A percentile compares a stretch with the other conserved stretches of the same genome.
phyloP scores from a whole-genome alignment of 2,329 filamentous ascomycete genomes.

The Xylaria sp. region DNA sequence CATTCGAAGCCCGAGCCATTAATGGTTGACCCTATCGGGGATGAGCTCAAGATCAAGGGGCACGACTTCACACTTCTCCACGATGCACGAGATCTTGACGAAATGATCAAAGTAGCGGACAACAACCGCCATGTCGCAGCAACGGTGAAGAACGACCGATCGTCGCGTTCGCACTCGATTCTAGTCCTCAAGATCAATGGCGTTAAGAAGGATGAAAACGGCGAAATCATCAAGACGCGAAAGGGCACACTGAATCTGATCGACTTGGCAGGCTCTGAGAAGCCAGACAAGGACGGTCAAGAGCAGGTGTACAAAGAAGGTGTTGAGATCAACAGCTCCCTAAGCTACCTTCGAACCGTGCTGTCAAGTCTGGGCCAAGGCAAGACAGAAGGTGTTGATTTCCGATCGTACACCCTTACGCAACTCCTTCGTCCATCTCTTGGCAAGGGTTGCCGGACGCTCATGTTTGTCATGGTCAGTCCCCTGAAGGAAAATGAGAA shows the following conservation, averaged over 20 bases:
- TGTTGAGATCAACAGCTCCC: slow-evolving; percentile 94
- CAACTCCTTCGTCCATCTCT: slow-evolving; percentile 94
- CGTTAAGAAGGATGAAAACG: slow-evolving; percentile 68
- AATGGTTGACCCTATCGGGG: slow-evolving; percentile 38
- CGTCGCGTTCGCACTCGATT: slow-evolving; percentile 92
- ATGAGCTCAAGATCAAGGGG: slow-evolving; percentile 41
- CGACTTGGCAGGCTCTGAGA: slow-evolving; percentile 93
- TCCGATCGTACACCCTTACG: slow-evolving; percentile 95
- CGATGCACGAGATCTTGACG: slow-evolving; percentile 78
- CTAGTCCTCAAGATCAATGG: slow-evolving; percentile 85
- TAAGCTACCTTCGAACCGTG: slow-evolving; percentile 91
- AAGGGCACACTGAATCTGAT: slow-evolving; percentile 96
- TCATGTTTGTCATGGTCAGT: slow-evolving; percentile 99
- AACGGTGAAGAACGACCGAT: slow-evolving; percentile 96
- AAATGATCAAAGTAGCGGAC: slow-evolving; percentile 79
- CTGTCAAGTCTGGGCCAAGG: slow-evolving; percentile 90
- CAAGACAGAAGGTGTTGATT: slow-evolving; percentile 81
- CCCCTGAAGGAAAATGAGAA: slow-evolving; percentile 88
- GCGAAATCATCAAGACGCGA: slow-evolving; percentile 68
- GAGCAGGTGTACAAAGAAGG: slow-evolving; percentile 91
- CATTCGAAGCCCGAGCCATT: slow-evolving; percentile 76
- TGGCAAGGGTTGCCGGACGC: slow-evolving; percentile 93
- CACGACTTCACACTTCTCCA: slow-evolving; percentile 61
- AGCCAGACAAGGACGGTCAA: slow-evolving; percentile 70
- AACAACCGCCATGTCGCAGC: slow-evolving; percentile 91